Evolutionary conservation across 2,329 filamentous ascomycete species (phyloP), one percentile per base, ranked within the genome.

Genomic region (Cladophialophora carrionii): DNA sequence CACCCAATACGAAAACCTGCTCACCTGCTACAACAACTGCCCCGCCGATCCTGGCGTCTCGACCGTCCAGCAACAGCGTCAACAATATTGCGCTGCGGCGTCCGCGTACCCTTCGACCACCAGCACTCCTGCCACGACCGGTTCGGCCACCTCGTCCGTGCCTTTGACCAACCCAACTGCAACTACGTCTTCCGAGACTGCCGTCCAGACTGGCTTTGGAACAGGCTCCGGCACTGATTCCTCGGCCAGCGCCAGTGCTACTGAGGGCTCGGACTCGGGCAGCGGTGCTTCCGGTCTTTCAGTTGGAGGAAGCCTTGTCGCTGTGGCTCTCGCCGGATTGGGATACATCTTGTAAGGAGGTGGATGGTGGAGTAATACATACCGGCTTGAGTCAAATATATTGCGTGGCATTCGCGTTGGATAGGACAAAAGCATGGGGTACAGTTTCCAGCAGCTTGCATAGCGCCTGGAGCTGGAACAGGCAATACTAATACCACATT

Each of bases 11-110:
- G 81, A 73, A 43, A 80, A 83, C 60, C 77, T 85, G 41, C 70
- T 84, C 69, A 84, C 81, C 34, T 88, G 87, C 82, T 88, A 87
- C 79, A 83, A 84, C 79, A 86, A 87, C 79, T 88, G 87, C 78
- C 85, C 86, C 59, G 75, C 78, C 69, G 80, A 83, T 71, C 67
- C 77, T 17, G 75, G 74, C 57, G 71, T 73, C 46, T 72, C 72
- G 62, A 72, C 72, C 34, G 76, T 74, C 34, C 62, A 77, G 70
- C 72, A 77, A 70, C 66, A 75, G 66, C 66, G 71, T 49, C 61
- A 74, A 20, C 71, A 76, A 29, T 79, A 77, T 74, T 83, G 81
- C 71, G 73, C 74, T 57, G 80, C 80, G 32, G 80, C 79, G 9
- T 74, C 74, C 24, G 77, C 78, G 66, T 77, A 75, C 70, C 75